Base-by-base conservation (phyloP, 345 rosid genomes). In the Rhizophora mangle region DNA sequence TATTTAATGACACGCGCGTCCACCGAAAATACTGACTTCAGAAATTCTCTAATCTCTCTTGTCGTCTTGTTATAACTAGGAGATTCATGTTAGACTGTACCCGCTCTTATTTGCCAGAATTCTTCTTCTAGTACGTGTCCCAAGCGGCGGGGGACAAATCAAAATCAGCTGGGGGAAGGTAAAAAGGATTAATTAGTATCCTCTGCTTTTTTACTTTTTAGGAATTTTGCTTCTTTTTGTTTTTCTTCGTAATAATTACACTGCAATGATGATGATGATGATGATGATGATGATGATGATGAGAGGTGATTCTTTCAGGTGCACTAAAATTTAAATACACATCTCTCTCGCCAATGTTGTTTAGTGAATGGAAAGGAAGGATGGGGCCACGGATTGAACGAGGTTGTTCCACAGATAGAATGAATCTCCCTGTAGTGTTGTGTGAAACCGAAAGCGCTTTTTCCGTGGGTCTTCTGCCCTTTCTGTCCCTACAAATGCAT, bases 181-280 rank as follows among this genome's bases (percentile, higher is more conserved):
- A 30, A 6, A 30, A 6, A 6, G 5, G 66, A 31, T 13, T 3
- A 13, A 13, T 24, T 15, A 3, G 30, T 15, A 9, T 24, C 60
- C 31, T 4, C 0, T 36, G 6, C 18, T 32, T 34, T 34, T 29
- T 37, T 24, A 24, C 24, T 20, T 18, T 8, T 30, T 19, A 15
- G 47, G 37, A 4, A 21, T 7, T 19, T 22, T n/a, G 64, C 60
- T 26, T 60, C 69, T 37, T 63, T 68, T 72, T 49, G 59, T 65
- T 74, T 67, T 63, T 49, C 64, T 34, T 63, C 16, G 16, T 72
- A 69, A 76, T 83, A 47, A 72, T 81, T 64, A 49, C 83, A 60
- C 54, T 62, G 76, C 60, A 76, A 74, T 76, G 76, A 83, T 78
- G 58, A 53, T 7, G 58, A 34, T n/a, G n/a, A n/a, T n/a, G n/a